phyloP scores from a whole-genome alignment of 768 basidiomycete genomes.

The Termitomyces heimii region DNA sequence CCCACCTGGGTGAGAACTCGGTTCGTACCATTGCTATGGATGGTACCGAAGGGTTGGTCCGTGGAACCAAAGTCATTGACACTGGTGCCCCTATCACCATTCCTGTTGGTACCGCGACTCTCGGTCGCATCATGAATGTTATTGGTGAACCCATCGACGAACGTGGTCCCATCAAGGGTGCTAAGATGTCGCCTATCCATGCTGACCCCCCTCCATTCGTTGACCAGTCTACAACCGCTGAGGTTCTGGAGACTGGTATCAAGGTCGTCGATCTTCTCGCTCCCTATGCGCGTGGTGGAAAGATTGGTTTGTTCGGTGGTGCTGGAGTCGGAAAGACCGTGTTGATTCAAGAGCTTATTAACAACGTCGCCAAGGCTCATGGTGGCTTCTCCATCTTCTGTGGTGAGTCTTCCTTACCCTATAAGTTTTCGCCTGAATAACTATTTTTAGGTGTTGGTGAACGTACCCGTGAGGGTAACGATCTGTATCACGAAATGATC shows the following conservation, averaged over 20 bases:
- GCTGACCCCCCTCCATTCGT: slow-evolving; percentile 96
- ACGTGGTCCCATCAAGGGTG: slow-evolving; percentile 97
- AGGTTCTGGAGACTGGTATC: slow-evolving; percentile 99
- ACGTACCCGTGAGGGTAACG: slow-evolving; percentile 99
- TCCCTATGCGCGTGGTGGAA: slow-evolving; percentile 99
- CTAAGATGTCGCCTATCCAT: slow-evolving; percentile 89
- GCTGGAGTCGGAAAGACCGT: slow-evolving; percentile 99
- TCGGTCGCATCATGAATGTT: slow-evolving; percentile 99
- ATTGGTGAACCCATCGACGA: slow-evolving; percentile 99
- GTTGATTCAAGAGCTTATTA: slow-evolving; percentile 99
- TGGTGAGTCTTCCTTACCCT: slow-evolving; percentile 38
- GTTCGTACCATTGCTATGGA: slow-evolving; percentile 99
- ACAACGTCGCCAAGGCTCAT: slow-evolving; percentile 99
- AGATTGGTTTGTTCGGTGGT: slow-evolving; percentile 99
- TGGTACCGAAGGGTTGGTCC: slow-evolving; percentile 99
- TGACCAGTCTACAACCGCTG: slow-evolving; percentile 97
- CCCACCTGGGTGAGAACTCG: slow-evolving; percentile 98
- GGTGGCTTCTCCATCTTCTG: slow-evolving; percentile 99
- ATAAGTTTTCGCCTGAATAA: neutral
- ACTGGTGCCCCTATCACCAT: slow-evolving; percentile 96
- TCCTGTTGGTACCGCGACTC: slow-evolving; percentile 89
- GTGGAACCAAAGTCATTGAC: slow-evolving; percentile 95
- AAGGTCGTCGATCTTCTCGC: slow-evolving; percentile 99
- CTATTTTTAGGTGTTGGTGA: slow-evolving; percentile 85
- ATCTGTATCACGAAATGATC: slow-evolving; percentile 99